Base-by-base conservation (phyloP, 2,329 filamentous ascomycete species). In the Chrysosporium queenslandicum region DNA sequence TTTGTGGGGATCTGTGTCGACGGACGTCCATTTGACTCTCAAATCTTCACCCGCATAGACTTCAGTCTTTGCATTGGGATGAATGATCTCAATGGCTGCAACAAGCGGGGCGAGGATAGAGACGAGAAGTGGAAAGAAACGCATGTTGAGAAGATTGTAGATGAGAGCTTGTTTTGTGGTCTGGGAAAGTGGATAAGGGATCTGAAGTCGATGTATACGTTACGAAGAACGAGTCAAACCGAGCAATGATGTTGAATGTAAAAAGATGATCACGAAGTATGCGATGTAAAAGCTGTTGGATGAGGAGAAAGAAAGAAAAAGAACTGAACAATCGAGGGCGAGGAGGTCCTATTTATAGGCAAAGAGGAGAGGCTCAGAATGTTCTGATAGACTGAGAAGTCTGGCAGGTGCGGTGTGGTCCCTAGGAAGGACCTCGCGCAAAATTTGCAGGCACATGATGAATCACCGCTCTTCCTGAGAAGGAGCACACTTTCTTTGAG, bases 1-100 rank as follows among this genome's bases (percentile, higher is more conserved):
- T 36, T 50, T 54, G 30, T 61, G 56, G 16, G 70, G 67, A 57
- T 73, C 70, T 11, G 68, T 72, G 56, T 72, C 68, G 52, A 72
- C 70, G 20, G 60, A 64, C 42, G 60, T 59, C 70, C 70, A 72
- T 29, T 62, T 60, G 36, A 72, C 63, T 37, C 59, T 60, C 56
- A 64, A 55, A 36, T 59, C 63, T 27, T 61, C 57, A 36, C 70
- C 70, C 53, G 68, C 68, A 34, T 59, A 53, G 52, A 70, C 55
- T 53, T 68, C 69, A n/a, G 64, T 60, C 61, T 72, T 70, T 47
- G 56, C 55, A 4, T 59, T 52, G 5, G 70, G 70, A 42, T 58
- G 51, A 37, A 53, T 60, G 54, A 64, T 62, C 42, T 56, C 53
- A 42, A 64, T 56, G 49, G 60, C 61, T 14, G 60, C 49, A 25